Conservation (phyloP, 495 filamentous ascomycete species). For the Glonium stellatum region DNA sequence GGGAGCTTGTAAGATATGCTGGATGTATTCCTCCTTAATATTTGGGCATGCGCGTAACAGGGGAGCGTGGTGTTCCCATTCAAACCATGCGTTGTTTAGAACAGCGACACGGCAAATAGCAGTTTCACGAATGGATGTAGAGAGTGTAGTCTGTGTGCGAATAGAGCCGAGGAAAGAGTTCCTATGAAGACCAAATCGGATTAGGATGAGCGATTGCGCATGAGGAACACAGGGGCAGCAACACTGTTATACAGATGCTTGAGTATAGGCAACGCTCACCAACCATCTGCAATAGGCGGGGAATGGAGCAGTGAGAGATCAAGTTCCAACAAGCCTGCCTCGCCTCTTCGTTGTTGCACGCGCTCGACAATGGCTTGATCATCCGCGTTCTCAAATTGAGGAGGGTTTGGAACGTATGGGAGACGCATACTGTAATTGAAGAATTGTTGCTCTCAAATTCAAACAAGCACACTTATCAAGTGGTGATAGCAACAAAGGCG, state of each 20-base stretch:
- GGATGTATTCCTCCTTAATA: constrained; percentile 44
- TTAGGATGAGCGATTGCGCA: background rate
- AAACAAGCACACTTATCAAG: background rate
- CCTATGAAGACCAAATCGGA: constrained; percentile 12
- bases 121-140: constrained; percentile 27
- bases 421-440: constrained; percentile 29
- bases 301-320: constrained; percentile 37
- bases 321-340: constrained; percentile 31
- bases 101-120: constrained; percentile 37
- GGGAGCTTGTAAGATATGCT: constrained; percentile 4
- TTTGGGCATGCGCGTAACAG: constrained; percentile 36
- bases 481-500: no score
- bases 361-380: constrained; percentile 30
- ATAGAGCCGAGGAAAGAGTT: constrained; percentile 35
- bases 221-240: background rate
- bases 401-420: constrained; percentile 33
- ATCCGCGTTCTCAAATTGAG: constrained; percentile 12
- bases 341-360: constrained; percentile 30
- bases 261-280: constrained; percentile 12
- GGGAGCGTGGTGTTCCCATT: constrained; percentile 34
- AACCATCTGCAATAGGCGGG: constrained; percentile 35
- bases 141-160: constrained; percentile 29
- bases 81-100: constrained; percentile 34
- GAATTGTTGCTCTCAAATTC: background rate
- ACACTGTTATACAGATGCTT: background rate